These are phyloP conservation scores for Rutstroemia sp. DNA, from an alignment of 2,329 filamentous ascomycete genomes.

Conservation along the genomic window DNA sequence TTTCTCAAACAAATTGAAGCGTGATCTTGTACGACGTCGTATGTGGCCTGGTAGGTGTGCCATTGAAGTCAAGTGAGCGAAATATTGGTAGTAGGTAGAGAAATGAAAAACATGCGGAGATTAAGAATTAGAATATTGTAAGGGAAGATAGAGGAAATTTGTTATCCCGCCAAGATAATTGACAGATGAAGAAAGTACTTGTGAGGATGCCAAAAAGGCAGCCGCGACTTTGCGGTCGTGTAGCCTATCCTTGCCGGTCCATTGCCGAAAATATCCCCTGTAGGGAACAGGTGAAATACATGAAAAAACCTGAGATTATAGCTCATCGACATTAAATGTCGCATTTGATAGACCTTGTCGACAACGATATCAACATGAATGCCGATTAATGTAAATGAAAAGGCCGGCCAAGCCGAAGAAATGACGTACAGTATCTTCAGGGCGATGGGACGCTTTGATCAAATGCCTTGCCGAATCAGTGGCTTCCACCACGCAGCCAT, in stretches of 20 bases:
- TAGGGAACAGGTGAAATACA: too few relatives aligned
- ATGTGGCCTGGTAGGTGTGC: slow-evolving; percentile 1
- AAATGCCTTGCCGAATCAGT: too few relatives aligned
- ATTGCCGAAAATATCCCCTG: not conserved
- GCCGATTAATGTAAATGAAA: too few relatives aligned
- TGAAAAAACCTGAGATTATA: not conserved
- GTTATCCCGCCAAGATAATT: not conserved
- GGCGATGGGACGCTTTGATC: too few relatives aligned
- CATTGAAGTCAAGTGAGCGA: not conserved
- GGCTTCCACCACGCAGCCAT: too few relatives aligned
- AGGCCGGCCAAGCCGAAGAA: too few relatives aligned
- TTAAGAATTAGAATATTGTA: too few relatives aligned
- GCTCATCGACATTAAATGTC: not conserved
- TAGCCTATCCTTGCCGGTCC: not conserved
- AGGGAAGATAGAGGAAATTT: not conserved
- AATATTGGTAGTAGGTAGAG: not conserved
- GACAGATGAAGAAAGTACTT: not conserved
- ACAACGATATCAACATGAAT: too few relatives aligned
- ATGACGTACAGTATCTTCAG: too few relatives aligned
- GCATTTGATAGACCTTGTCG: too few relatives aligned
- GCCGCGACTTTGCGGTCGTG: not conserved
- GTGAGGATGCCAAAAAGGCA: not conserved
- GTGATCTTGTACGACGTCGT: slow-evolving; percentile 1
- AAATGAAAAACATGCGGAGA: not conserved
- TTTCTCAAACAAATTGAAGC: not conserved